phyloP scores from a whole-genome alignment of 139 green algal species.

The Chlamydomonas sp. region DNA sequence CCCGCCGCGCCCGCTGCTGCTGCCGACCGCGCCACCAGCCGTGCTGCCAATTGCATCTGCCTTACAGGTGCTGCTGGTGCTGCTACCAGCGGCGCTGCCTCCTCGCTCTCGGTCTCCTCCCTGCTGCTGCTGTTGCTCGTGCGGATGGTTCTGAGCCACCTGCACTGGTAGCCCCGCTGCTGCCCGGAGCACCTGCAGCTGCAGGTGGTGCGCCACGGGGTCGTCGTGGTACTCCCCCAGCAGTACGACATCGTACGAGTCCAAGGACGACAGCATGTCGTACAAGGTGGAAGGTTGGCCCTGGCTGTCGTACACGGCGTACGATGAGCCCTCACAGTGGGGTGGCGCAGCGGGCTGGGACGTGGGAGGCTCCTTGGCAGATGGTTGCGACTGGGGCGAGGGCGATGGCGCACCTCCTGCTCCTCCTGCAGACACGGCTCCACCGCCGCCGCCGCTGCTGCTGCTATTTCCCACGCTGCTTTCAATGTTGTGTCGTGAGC shows the following conservation, averaged over 20 bases:
- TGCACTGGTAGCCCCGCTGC: not conserved
- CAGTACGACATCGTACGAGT: constrained; percentile 48
- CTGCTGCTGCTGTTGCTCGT: not conserved
- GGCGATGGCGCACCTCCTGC: too few species aligned
- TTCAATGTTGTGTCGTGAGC: too few species aligned
- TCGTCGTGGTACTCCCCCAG: constrained; percentile 59
- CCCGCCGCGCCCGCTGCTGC: not conserved
- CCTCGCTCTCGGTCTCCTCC: too few species aligned
- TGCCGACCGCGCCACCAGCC: not conserved
- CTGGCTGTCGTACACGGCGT: constrained; percentile 14
- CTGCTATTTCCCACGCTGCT: too few species aligned
- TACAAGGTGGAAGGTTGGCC: constrained; percentile 2
- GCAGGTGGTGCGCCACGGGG: constrained; percentile 45
- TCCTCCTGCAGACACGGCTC: too few species aligned
- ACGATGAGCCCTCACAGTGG: not conserved
- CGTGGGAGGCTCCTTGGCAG: not conserved
- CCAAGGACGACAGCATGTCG: constrained; percentile 1
- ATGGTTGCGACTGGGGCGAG: not conserved
- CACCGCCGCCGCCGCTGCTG: too few species aligned
- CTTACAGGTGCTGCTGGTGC: not conserved
- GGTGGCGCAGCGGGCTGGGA: not conserved
- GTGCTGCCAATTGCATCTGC: not conserved
- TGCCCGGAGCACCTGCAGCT: constrained; percentile 40
- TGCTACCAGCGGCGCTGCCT: too few species aligned
- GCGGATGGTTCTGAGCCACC: too few species aligned